Evolutionary conservation across 345 rosid genomes (phyloP).

Genomic region (Dipteronia dyeriana): DNA sequence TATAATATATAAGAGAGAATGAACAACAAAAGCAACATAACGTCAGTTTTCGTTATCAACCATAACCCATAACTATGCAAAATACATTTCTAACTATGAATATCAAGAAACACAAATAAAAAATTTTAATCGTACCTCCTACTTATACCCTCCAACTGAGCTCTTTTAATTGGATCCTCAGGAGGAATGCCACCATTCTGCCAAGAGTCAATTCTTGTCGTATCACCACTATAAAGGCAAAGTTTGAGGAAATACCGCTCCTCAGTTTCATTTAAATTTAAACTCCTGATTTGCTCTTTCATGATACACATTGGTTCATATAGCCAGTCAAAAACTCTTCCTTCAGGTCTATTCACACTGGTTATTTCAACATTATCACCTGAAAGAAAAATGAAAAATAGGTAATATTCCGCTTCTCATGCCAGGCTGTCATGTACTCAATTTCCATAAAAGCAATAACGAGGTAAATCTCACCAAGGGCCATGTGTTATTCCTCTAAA

Average conservation of each 20-base stretch:
- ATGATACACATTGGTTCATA: slow-evolving; percentile 31
- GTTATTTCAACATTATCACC: slow-evolving; percentile 27
- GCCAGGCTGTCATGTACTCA: neutral
- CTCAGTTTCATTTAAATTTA: slow-evolving; percentile 16
- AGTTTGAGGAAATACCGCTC: slow-evolving; percentile 10
- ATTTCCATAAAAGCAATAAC: neutral
- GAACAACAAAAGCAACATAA: neutral
- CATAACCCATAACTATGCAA: neutral
- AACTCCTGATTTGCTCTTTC: slow-evolving; percentile 27
- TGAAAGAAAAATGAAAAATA: slow-evolving; percentile 1
- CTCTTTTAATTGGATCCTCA: slow-evolving; percentile 22
- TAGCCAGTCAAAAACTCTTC: slow-evolving; percentile 28
- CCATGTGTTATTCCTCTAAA: neutral
- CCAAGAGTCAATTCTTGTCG: slow-evolving; percentile 21
- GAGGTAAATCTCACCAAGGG: neutral
- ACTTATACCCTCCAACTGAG: slow-evolving; percentile 30
- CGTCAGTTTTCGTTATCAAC: neutral
- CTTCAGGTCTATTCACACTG: slow-evolving; percentile 27
- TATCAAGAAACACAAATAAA: neutral
- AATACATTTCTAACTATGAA: neutral
- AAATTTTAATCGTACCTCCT: slow-evolving; percentile 23
- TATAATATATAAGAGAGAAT: neutral
- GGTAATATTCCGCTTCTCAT: neutral
- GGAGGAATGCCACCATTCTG: slow-evolving; percentile 24
- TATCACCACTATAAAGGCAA: slow-evolving; percentile 26